phyloP scores from a whole-genome alignment of 139 green algal species.

The Eudorina sp. region DNA sequence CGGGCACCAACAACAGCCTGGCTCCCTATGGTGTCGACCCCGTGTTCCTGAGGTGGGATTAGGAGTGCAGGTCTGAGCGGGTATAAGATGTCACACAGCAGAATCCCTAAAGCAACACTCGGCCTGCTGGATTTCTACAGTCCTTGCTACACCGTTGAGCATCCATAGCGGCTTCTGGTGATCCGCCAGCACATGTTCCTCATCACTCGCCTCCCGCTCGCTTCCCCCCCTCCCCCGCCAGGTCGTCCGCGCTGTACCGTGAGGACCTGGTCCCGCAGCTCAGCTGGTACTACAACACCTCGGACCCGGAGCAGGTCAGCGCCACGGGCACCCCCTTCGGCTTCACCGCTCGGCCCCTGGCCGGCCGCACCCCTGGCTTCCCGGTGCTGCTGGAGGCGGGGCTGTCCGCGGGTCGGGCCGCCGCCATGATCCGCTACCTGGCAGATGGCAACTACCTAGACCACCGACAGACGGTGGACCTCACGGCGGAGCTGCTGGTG shows the following conservation, averaged over 20 bases:
- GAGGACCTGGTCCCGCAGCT: constrained; percentile 17
- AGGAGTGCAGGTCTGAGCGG: no score
- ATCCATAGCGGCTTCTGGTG: no score
- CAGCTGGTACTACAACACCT: constrained; percentile 62
- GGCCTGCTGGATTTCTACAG: no score
- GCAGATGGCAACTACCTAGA: constrained; percentile 68
- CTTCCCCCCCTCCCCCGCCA: no score
- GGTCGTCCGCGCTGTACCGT: constrained; percentile 51
- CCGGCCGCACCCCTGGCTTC: constrained; percentile 52
- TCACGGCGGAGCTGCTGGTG: constrained; percentile 43
- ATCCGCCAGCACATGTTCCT: no score
- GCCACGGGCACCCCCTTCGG: constrained; percentile 50
- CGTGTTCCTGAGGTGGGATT: constrained; percentile 58
- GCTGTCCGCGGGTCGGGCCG: constrained; percentile 10
- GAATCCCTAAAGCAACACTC: no score
- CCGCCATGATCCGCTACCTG: constrained; percentile 46
- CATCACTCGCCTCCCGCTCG: no score
- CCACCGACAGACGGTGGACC: constrained; percentile 16
- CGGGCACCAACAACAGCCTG: constrained; percentile 2
- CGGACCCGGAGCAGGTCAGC: constrained; percentile 27
- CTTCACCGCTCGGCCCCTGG: constrained; percentile 45
- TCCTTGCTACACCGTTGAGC: no score
- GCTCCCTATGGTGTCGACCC: constrained; percentile 63
- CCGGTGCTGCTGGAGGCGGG: constrained; percentile 55
- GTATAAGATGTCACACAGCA: no score